Conservation (phyloP, 2,329 filamentous ascomycete species). For the Hypomyces perniciosus region DNA sequence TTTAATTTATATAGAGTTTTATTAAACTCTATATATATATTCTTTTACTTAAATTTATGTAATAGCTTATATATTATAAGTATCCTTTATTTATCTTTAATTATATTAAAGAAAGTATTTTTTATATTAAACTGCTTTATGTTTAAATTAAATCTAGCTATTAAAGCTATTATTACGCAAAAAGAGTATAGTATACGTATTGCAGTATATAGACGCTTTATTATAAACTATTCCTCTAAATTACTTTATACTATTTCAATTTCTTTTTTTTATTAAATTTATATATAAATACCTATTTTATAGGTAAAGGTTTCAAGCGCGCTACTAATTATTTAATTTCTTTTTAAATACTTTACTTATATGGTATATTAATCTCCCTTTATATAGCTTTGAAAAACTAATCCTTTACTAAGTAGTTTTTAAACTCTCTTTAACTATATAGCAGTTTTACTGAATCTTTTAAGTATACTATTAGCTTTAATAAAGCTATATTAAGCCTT, state of each 20-base stretch:
- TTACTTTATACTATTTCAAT: neutral
- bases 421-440: neutral
- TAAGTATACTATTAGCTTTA: neutral
- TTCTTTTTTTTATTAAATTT: neutral
- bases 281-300: neutral
- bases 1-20: too few relatives aligned
- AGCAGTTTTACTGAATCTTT: neutral
- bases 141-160: too few relatives aligned
- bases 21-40: too few relatives aligned
- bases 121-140: too few relatives aligned
- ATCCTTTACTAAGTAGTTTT: neutral
- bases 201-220: too few relatives aligned
- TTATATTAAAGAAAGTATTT: too few relatives aligned
- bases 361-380: neutral
- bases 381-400: neutral
- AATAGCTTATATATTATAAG: too few relatives aligned
- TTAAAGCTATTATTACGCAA: neutral
- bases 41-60: too few relatives aligned
- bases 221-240: neutral
- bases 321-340: neutral
- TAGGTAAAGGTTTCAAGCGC: too few relatives aligned
- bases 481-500: too few relatives aligned
- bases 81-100: too few relatives aligned
- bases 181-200: neutral
- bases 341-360: neutral